Conservation (phyloP, 164 flowering plant genomes). For the Kalanchoe fedtschenkoi region DNA sequence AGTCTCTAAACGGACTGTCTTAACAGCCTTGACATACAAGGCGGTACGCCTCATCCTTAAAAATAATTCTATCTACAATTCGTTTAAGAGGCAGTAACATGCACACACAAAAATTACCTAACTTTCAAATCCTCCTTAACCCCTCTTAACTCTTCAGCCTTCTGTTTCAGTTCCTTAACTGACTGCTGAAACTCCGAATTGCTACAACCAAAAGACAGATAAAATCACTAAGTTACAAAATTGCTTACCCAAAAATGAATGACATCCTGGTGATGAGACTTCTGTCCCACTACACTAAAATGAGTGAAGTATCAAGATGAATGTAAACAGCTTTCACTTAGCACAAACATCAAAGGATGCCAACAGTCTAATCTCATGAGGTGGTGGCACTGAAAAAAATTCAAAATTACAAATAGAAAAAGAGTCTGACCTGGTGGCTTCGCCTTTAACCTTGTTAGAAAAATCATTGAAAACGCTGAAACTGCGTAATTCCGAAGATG, state of each 20-base stretch:
- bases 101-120: constrained; percentile 43
- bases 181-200: constrained; percentile 63
- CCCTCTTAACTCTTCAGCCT: constrained; percentile 63
- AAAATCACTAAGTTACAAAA: background rate
- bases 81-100: background rate
- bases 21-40: constrained; percentile 80
- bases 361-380: background rate
- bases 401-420: background rate
- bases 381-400: background rate
- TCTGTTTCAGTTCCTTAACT: constrained; percentile 72
- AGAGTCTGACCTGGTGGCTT: background rate
- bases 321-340: background rate
- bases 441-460: background rate
- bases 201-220: constrained; percentile 23
- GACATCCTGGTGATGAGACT: background rate
- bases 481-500: background rate
- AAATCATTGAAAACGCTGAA: constrained; percentile 5
- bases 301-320: too few relatives aligned
- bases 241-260: background rate
- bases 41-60: constrained; percentile 72
- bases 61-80: constrained; percentile 8
- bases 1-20: constrained; percentile 45
- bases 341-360: background rate
- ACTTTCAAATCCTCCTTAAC: constrained; percentile 67
- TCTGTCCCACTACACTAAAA: background rate